Base-by-base conservation (phyloP, 305 asterid species). In the Caryopteris hybrid region DNA sequence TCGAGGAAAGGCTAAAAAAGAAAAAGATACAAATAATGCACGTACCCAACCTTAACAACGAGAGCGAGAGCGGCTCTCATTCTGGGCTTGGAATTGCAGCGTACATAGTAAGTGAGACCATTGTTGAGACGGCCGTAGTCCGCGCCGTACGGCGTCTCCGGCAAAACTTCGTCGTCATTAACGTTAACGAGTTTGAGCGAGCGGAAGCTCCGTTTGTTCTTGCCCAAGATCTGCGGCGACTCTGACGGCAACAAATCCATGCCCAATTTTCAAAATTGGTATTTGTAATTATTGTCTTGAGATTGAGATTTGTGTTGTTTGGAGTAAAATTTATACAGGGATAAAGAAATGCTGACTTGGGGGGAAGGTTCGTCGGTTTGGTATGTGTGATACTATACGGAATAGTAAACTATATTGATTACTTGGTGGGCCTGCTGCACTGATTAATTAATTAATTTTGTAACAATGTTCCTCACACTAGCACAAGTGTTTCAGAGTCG, bases 51-150 rank as follows among this genome's bases (percentile, higher is more conserved):
- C 78, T 83, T 86, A 50, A 92, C 87, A 33, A 87, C 98, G 60
- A 92, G 96, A 45, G 96, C 91, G 16, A 92, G 95, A 51, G 96
- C 96, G 56, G 98, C 96, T 78, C 98, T 82, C 98, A 92, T 92
- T 79, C 79, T 84, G 36, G 98, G 98, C 81, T 89, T 92, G 57
- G 95, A 86, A 85, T 89, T 92, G 81, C 82, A 80, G 57, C 98
- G 92, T 10, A 92, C 98, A 64, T 92, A 89, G 80, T 92, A 92
- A 50, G 92, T 79, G 59, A 92, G 88, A 9, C 96, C 98, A 64
- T 92, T 92, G 20, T 81, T 84, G 29, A 89, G 98, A 67, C 79
- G 85, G 68, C 98, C 98, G 70, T 85, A 85, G 29, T 88, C 87
- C 48, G 76, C 95, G 64, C 88, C 98, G 64, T 70, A 85, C 52